phyloP scores from a whole-genome alignment of 345 rosid genomes.

The Atalantia buxifolia region DNA sequence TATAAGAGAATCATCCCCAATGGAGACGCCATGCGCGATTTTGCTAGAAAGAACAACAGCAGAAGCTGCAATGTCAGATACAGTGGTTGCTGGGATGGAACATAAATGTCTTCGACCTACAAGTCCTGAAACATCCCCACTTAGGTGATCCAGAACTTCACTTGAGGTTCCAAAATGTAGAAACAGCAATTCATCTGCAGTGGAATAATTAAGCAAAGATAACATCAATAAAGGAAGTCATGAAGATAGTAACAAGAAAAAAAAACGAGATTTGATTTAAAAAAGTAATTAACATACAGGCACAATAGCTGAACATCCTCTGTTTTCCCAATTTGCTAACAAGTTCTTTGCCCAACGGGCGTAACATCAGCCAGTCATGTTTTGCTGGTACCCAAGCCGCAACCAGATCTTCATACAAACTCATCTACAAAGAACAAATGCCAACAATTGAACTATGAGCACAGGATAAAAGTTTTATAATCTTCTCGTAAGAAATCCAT shows the following conservation, averaged over 20 bases:
- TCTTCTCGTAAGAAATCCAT: not conserved
- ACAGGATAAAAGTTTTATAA: not conserved
- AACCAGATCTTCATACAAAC: constrained; percentile 95
- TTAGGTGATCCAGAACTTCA: constrained; percentile 92
- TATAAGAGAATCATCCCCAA: constrained; percentile 93
- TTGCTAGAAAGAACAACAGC: constrained; percentile 83
- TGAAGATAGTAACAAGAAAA: not conserved
- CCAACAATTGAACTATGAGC: constrained; percentile 1
- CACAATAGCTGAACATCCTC: constrained; percentile 78
- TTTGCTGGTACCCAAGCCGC: constrained; percentile 97
- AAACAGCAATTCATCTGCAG: constrained; percentile 79
- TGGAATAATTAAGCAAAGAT: constrained; percentile 15
- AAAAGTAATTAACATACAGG: constrained; percentile 50
- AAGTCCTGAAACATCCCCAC: constrained; percentile 70
- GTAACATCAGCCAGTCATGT: constrained; percentile 76
- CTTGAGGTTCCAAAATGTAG: constrained; percentile 98
- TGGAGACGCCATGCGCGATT: constrained; percentile 77
- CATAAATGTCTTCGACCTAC: constrained; percentile 92
- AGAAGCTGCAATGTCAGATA: constrained; percentile 89
- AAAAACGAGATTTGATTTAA: not conserved
- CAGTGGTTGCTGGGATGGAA: constrained; percentile 89
- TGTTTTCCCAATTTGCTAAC: constrained; percentile 68
- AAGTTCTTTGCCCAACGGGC: constrained; percentile 71
- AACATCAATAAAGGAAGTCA: constrained; percentile 12
- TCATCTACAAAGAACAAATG: constrained; percentile 56